These are phyloP conservation scores for Chrysanthemum seticuspe DNA, from an alignment of 129 eudicot genomes.

Conservation along the genomic window DNA sequence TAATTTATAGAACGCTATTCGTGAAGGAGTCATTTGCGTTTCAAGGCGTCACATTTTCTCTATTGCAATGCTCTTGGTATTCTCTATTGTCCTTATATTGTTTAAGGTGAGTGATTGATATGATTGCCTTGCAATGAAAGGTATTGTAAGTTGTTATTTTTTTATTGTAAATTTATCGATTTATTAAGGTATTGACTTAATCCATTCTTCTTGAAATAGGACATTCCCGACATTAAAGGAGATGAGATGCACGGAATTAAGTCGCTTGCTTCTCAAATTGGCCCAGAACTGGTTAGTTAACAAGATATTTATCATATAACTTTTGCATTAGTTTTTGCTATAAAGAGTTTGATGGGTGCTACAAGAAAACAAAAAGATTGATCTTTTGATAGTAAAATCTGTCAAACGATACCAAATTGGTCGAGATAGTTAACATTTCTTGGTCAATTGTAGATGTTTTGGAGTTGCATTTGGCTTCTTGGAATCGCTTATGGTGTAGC, in stretches of 20 bases:
- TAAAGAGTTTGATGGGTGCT: background rate
- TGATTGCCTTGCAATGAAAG: background rate
- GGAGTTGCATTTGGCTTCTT: slow-evolving; percentile 35
- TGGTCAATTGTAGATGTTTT: slow-evolving; percentile 27
- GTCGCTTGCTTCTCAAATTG: slow-evolving; percentile 36
- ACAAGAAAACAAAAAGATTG: background rate
- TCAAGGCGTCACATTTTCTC: slow-evolving; percentile 34
- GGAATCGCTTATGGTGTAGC: slow-evolving; percentile 26
- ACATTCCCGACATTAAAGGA: slow-evolving; percentile 39
- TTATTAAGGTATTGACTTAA: background rate
- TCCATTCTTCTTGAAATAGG: slow-evolving; percentile 3
- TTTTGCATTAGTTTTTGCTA: background rate
- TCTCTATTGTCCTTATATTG: slow-evolving; percentile 28
- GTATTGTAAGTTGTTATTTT: background rate
- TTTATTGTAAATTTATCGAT: background rate
- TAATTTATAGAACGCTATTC: slow-evolving; percentile 22
- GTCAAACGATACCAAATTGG: background rate
- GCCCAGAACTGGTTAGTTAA: slow-evolving; percentile 30
- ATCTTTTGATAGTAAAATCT: background rate
- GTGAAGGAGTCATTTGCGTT: slow-evolving; percentile 10
- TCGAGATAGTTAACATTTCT: background rate
- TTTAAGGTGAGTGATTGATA: slow-evolving; percentile 24
- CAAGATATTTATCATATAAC: too few species aligned
- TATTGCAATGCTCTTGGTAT: slow-evolving; percentile 25
- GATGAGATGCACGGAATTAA: slow-evolving; percentile 40